These are phyloP conservation scores for Geopyxis carbonaria DNA, from an alignment of 495 filamentous ascomycete genomes.

Conservation along the genomic window DNA sequence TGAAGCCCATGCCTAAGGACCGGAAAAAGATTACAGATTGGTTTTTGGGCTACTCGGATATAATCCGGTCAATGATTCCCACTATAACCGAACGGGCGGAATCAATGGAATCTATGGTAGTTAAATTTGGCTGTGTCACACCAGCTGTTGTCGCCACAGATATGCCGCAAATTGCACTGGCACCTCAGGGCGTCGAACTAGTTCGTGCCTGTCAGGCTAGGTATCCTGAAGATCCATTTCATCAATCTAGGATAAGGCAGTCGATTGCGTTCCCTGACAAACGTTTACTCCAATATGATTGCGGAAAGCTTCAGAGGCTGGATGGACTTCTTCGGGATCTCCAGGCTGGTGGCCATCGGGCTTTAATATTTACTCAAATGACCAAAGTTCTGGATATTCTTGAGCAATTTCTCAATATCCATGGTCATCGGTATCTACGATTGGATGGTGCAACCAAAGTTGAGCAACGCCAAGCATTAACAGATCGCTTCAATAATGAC, in stretches of 20 bases:
- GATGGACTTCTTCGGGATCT: conserved; percentile 73
- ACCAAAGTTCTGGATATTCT: conserved; percentile 95
- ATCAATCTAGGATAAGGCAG: conserved; percentile 79
- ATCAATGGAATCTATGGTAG: conserved; percentile 53
- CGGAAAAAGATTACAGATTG: conserved; percentile 45
- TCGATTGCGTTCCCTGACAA: conserved; percentile 97
- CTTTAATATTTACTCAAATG: conserved; percentile 98
- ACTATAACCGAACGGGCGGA: conserved; percentile 55
- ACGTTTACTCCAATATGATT: conserved; percentile 88
- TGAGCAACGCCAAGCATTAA: conserved; percentile 86
- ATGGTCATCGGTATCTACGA: conserved; percentile 88
- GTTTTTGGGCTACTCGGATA: conserved; percentile 51
- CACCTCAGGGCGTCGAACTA: conserved; percentile 39
- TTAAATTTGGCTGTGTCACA: conserved; percentile 79
- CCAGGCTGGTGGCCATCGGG: conserved; percentile 78
- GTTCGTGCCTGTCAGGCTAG: conserved; percentile 32
- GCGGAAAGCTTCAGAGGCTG: conserved; percentile 86
- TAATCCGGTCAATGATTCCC: conserved; percentile 54
- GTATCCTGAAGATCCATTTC: conserved; percentile 53
- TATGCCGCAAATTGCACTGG: conserved; percentile 48
- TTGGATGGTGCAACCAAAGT: conserved; percentile 89
- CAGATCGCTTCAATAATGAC: conserved; percentile 94
- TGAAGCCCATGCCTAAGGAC: conserved; percentile 36
- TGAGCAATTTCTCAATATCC: conserved; percentile 95
- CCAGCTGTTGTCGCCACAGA: conserved; percentile 72